Evolutionary conservation across 345 rosid species (phyloP), one percentile per base, ranked within the genome.

Genomic region (Hevea brasiliensis): DNA sequence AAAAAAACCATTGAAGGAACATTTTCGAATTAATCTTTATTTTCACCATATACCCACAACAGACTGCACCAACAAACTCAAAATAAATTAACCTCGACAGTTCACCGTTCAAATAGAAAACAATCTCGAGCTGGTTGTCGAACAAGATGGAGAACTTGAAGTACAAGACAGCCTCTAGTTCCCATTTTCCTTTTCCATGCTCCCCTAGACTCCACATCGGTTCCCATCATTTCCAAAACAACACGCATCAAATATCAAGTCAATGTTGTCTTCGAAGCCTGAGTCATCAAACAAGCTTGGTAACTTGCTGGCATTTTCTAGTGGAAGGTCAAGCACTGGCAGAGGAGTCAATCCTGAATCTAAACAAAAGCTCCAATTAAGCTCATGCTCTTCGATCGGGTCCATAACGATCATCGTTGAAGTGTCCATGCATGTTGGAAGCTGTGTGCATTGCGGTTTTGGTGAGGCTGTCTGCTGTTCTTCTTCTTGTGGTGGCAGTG

Each of bases 201-300:
- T 61, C 62, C 71, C 54, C 54, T 68, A 2, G 4, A 42, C 78
- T 61, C 67, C 79, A 50, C 80, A 77, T 59, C 83, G 53, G 51
- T 69, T 68, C 35, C 57, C 79, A 72, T 76, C 84, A 15, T 54
- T 72, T 27, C 63, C 76, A 9, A 67, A 65, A 12, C 54, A 42
- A 23, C 72, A 84, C 6, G 62, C 42, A 2, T 84, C 96, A 44
- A 94, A 94, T 50, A 92, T 79, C 65, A 81, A 73, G 83, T 92
- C 98, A 51, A 94, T 89, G 83, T 90, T 81, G 14, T 94, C 97
- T 71, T 86, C 96, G 9, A 94, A 92, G 11, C 93, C 96, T 29
- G 71, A 58, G 76, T 82, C 82, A 0, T 84, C 80, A 42, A 89
- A 84, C 74, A 89, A 72, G 84, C 67, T 48, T 15, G 78, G 90